phyloP scores from a whole-genome alignment of 805 yeast genomes.

The Zygosaccharomyces pseudorouxii region DNA sequence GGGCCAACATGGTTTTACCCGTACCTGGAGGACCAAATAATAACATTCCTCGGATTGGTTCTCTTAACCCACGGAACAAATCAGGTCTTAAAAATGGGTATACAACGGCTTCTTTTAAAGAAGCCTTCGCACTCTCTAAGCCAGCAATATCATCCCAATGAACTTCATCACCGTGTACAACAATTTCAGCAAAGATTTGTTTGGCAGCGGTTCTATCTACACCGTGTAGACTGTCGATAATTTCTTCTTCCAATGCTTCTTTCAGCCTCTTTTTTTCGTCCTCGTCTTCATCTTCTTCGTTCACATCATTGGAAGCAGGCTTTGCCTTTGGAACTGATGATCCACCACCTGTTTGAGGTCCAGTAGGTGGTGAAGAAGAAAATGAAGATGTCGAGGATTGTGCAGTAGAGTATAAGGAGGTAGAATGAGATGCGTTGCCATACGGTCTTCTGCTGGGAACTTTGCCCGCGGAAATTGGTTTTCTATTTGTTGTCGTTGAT shows the following conservation, averaged over 20 bases:
- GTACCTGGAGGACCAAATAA: constrained; percentile 99
- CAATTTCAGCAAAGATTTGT: constrained; percentile 83
- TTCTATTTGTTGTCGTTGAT: constrained; percentile 1
- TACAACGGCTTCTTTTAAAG: constrained; percentile 90
- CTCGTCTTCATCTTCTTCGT: constrained; percentile 1
- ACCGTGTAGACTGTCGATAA: constrained; percentile 45
- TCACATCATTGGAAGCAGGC: neutral
- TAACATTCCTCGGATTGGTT: constrained; percentile 95
- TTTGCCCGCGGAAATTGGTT: neutral
- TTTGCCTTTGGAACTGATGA: neutral
- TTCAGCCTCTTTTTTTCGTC: constrained; percentile 11
- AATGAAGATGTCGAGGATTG: constrained; percentile 7
- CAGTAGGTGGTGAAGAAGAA: constrained; percentile 5
- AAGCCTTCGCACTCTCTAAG: constrained; percentile 76
- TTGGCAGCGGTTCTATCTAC: constrained; percentile 75
- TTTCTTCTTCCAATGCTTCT: constrained; percentile 24
- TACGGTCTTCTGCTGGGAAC: neutral
- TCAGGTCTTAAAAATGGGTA: constrained; percentile 95
- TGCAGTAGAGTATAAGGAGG: constrained; percentile 6
- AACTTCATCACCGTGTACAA: constrained; percentile 85
- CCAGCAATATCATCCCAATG: constrained; percentile 97
- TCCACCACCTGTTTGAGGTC: neutral
- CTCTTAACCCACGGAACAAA: constrained; percentile 81
- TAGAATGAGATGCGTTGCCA: constrained; percentile 1
- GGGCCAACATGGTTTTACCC: constrained; percentile 94